Evolutionary conservation across 805 yeast genomes (phyloP).

Genomic region (Ogataea trehaloabstinens): DNA sequence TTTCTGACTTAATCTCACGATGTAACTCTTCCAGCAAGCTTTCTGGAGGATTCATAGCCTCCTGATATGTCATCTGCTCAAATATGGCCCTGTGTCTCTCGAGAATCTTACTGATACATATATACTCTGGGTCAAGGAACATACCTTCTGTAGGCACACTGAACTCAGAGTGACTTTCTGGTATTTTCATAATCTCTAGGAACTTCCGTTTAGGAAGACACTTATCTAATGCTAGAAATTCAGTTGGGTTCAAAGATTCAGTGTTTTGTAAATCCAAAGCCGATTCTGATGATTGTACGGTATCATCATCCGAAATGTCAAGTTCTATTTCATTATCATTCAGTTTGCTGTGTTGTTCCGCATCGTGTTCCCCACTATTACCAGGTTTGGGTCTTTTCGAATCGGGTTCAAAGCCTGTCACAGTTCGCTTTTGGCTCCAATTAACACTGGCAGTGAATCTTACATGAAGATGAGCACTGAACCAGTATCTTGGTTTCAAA

Average conservation of each 20-base stretch:
- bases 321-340: constrained; percentile 29
- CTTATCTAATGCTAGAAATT: constrained; percentile 81
- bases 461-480: constrained; percentile 87
- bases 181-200: constrained; percentile 50
- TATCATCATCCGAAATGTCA: constrained; percentile 6
- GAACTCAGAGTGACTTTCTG: constrained; percentile 22
- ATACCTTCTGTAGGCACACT: constrained; percentile 24
- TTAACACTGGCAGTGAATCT: constrained; percentile 56
- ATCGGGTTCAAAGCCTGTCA: constrained; percentile 1
- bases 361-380: background rate
- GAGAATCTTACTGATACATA: constrained; percentile 20
- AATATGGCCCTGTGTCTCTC: constrained; percentile 14
- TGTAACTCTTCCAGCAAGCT: constrained; percentile 13
- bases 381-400: constrained; percentile 8
- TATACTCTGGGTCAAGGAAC: constrained; percentile 38
- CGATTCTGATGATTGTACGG: constrained; percentile 10
- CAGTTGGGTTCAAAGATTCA: constrained; percentile 28
- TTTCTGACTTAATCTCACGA: constrained; percentile 11
- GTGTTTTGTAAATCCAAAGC: constrained; percentile 14
- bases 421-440: constrained; percentile 13
- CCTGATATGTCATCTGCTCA: constrained; percentile 8
- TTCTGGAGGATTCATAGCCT: constrained; percentile 14
- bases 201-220: constrained; percentile 66
- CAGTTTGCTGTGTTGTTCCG: constrained; percentile 1
- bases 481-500: constrained; percentile 73